Base-by-base conservation (phyloP, 257 asterid genomes). In the Primulina huaijiensis region DNA sequence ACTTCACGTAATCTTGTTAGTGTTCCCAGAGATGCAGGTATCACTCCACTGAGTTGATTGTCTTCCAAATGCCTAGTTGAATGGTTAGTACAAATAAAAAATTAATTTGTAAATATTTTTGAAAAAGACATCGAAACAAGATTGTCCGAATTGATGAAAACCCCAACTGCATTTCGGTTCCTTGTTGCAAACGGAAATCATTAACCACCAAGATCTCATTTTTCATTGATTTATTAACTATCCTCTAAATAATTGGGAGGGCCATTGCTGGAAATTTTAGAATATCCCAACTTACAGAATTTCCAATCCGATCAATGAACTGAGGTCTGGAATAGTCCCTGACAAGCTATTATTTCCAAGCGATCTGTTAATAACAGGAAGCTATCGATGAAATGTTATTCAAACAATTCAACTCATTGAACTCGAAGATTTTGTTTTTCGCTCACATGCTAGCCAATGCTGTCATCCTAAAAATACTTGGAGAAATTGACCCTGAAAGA, bases 401-500 rank as follows among this genome's bases (percentile, higher is more conserved):
- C 74, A 56, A 38, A 14, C 23, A 59, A 73, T 19, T 31, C 8
- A 64, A 25, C 52, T 14, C 10, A 64, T 16, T 58, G 21, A 35
- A 60, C 16, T 25, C 14, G 67, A 61, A 30, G 46, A 72, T 27
- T 50, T 8, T 61, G 21, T 57, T 60, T 11, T 75, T 67, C 70
- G 70, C 96, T 34, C 80, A 94, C 99, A 94, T 81, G 90, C 74
- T 83, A 59, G 75, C 79, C 78, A 94, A 79, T 70, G 96, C 99
- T 11, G 97, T 84, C 80, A 94, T 68, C 74, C 80, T 86, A 67
- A 89, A 66, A 72, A 94, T 86, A 70, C 71, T 66, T 17, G 88
- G 93, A 19, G 99, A 85, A 64, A 94, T 76, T 6, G 83, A 81
- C 68, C 99, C 99, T 2, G 83, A 82, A 58, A 89, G 87, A n/a